Evolutionary conservation across 1,284 basidiomycete species (phyloP).

Genomic region (Apiotrichum akiyoshidainum): DNA sequence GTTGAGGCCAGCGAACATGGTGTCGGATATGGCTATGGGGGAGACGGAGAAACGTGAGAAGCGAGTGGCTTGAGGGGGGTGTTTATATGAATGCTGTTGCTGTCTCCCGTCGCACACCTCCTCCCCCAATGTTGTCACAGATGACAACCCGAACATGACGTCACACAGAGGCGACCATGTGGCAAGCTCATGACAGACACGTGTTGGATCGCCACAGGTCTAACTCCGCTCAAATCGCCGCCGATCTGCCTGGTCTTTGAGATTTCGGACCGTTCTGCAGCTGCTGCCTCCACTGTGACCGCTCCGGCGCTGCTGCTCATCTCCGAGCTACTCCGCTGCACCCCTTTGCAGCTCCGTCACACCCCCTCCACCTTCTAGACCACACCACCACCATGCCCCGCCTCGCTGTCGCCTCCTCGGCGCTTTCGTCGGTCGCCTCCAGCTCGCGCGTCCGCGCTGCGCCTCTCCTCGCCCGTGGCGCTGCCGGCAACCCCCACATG

Average conservation of each 20-base stretch:
- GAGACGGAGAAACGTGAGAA: not conserved
- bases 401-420: not conserved
- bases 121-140: no score
- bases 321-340: not conserved
- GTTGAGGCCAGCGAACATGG: slow-evolving; percentile 15
- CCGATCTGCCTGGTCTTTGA: not conserved
- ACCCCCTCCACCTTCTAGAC: not conserved
- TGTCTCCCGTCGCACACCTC: no score
- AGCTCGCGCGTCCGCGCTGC: slow-evolving; percentile 6
- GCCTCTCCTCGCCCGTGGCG: slow-evolving; percentile 1
- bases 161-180: no score
- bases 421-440: slow-evolving; percentile 10
- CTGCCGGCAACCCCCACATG: slow-evolving; percentile 16
- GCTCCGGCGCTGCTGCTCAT: not conserved
- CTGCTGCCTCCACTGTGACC: not conserved
- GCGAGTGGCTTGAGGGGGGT: no score
- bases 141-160: not conserved
- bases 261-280: slow-evolving; percentile 4
- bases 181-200: not conserved
- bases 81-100: not conserved
- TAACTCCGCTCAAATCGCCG: not conserved
- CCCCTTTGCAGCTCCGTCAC: not conserved
- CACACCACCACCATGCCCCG: slow-evolving; percentile 1
- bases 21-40: slow-evolving; percentile 1
- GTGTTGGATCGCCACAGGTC: not conserved